Evolutionary conservation across 2,329 filamentous ascomycete genomes (phyloP), one percentile per base, ranked within the genome.

Genomic region (Ceratocystis diversiconidia): DNA sequence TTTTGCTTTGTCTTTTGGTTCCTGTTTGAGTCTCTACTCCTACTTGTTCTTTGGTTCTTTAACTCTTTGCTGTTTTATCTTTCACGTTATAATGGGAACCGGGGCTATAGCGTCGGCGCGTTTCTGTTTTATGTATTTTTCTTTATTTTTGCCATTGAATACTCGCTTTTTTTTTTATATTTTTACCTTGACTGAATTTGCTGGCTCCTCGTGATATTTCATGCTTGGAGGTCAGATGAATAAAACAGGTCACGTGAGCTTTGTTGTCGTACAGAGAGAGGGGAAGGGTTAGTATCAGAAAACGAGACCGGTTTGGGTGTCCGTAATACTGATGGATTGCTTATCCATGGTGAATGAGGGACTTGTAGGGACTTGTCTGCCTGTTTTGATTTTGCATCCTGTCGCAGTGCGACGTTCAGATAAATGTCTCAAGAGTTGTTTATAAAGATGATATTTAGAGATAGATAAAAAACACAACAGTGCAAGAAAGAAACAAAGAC

Each of bases 71-170:
- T 55, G 50, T 15, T 55, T 55, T 28, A 5, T 25, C 12, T n/a
- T 59, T 59, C 28, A 59, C 10, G 55, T 19, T 62, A 48, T 62
- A 62, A 62, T 62, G 61, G 61, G 61, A 62, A 62, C 61, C 55
- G 61, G 61, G 61, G 43, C 61, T 62, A 17, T 48, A 62, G 61
- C 61, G 61, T 62, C 61, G 61, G 61, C 61, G 61, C 30, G 61
- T 62, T 62, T 62, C 61, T 62, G 10, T 62, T 48, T 25, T 10
- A 28, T 57, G 64, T 62, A 57, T 22, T 43, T 19, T 55, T 46
- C 55, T 15, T 25, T 32, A 7, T 61, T 36, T n/a, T 50, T 15
- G 17, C 17, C 17, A 12, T 46, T 44, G 3, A 41, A 41, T 41
- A 12, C 36, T 28, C 30, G 8, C 6, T 50, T 62, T 32, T 55